A percentile compares a stretch with the other conserved stretches of the same genome.
Conservation (phyloP, 1,284 basidiomycete species). For the Irpex sp. region DNA sequence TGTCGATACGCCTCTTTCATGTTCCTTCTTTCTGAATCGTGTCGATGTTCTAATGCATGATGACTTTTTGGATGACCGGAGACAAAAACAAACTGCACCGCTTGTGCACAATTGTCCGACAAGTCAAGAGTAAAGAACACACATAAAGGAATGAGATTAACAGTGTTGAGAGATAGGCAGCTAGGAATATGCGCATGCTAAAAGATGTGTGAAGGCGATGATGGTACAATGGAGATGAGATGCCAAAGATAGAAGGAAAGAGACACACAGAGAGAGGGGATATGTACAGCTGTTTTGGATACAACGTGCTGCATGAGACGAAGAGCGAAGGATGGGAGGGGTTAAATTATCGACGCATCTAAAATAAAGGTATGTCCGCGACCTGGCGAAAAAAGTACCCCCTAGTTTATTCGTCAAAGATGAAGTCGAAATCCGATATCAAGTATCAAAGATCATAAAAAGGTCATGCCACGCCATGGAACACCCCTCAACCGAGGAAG, state of each 20-base stretch:
- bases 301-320: too few species aligned
- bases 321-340: not conserved
- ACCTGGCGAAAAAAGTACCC: not conserved
- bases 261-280: not conserved
- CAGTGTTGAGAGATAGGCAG: not conserved
- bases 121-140: not conserved
- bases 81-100: too few species aligned
- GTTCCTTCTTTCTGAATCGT: too few species aligned
- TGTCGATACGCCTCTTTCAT: too few species aligned
- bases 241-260: too few species aligned
- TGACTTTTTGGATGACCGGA: too few species aligned
- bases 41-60: too few species aligned
- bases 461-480: not conserved
- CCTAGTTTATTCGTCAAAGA: not conserved
- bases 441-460: not conserved
- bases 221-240: not conserved
- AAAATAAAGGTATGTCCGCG: not conserved
- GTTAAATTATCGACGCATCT: not conserved
- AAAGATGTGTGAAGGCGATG: not conserved
- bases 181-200: too few species aligned
- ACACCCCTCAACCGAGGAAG: constrained; percentile 17
- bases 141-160: not conserved
- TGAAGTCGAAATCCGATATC: not conserved
- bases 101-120: too few species aligned
- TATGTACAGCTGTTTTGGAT: not conserved